Evolutionary conservation across 2,329 filamentous ascomycete species (phyloP).

Genomic region (Waltergamsia citrina): DNA sequence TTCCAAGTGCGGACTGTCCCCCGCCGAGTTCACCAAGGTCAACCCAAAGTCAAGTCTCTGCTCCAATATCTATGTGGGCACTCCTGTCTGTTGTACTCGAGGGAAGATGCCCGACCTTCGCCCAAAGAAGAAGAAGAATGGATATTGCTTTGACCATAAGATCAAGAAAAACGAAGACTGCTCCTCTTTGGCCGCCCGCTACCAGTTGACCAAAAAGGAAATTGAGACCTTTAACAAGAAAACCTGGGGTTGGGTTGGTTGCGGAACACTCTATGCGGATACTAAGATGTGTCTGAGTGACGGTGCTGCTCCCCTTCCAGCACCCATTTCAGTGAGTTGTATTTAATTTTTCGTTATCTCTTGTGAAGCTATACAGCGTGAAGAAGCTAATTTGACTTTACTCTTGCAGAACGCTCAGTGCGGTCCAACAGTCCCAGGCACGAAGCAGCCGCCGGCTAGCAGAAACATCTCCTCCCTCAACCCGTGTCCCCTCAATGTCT

Average conservation of each 20-base stretch:
- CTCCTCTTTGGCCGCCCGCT: constrained; percentile 16
- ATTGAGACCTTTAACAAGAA: constrained; percentile 26
- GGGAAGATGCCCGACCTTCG: constrained; percentile 23
- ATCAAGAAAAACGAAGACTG: constrained; percentile 24
- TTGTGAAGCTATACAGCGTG: background rate
- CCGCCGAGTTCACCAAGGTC: constrained; percentile 20
- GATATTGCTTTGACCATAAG: constrained; percentile 17
- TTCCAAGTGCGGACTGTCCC: constrained; percentile 22
- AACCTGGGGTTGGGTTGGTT: constrained; percentile 27
- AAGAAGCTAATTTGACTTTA: background rate
- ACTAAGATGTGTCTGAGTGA: constrained; percentile 18
- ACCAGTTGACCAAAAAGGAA: constrained; percentile 23
- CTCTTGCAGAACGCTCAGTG: constrained; percentile 17
- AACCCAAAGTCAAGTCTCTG: constrained; percentile 13
- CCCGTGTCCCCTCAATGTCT: constrained; percentile 32
- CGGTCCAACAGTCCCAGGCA: constrained; percentile 33
- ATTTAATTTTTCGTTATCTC: background rate
- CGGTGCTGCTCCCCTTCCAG: constrained; percentile 17
- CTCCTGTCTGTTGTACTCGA: constrained; percentile 24
- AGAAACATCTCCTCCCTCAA: constrained; percentile 27
- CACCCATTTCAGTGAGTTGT: constrained; percentile 4
- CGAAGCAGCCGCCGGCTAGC: constrained; percentile 18
- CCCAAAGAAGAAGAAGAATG: constrained; percentile 20
- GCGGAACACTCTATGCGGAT: constrained; percentile 11
- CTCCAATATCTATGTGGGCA: constrained; percentile 15